Evolutionary conservation across 2,329 filamentous ascomycete genomes (phyloP), one percentile per base, ranked within the genome.

Genomic region (Neobulgaria alba): DNA sequence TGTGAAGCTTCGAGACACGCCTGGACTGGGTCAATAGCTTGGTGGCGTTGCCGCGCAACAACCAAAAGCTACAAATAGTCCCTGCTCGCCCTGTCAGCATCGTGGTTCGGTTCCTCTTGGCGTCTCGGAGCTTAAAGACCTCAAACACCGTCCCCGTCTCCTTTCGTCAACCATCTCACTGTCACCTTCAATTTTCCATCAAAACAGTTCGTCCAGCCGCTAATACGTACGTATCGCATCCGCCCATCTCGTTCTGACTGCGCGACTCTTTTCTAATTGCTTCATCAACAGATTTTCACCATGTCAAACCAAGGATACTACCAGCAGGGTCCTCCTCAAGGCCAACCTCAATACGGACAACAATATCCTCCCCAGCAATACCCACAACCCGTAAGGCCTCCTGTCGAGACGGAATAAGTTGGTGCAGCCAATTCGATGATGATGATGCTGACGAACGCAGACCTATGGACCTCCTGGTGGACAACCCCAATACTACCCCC

Each of bases 231-330:
- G n/a, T n/a, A n/a, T n/a, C n/a, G n/a, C n/a, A n/a, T n/a, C n/a
- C n/a, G n/a, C n/a, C n/a, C n/a, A n/a, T n/a, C n/a, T n/a, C n/a
- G n/a, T n/a, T n/a, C n/a, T n/a, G n/a, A n/a, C n/a, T n/a, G n/a
- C n/a, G n/a, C n/a, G n/a, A n/a, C 23, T 26, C 7, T 12, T 7
- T 26, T 26, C 23, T 26, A 26, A 26, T 12, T 7, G 7, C 23
- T 26, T 26, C 12, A 7, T 26, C 33, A 16, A 2, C 30, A 46
- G 33, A 34, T 26, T n/a, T 29, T 41, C 40, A 44, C 35, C 12
- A 43, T 44, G 41, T 45, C 51, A 62, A 66, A 57, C 61, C 15
- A 68, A 68, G 51, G 60, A 55, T 41, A 65, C 58, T 47, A 63
- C 56, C 42, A 42, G 21, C 39, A 42, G 32, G 42, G 42, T 18